These are phyloP conservation scores for Oxyria digyna DNA, from an alignment of 148 eudicot species.

Conservation along the genomic window DNA sequence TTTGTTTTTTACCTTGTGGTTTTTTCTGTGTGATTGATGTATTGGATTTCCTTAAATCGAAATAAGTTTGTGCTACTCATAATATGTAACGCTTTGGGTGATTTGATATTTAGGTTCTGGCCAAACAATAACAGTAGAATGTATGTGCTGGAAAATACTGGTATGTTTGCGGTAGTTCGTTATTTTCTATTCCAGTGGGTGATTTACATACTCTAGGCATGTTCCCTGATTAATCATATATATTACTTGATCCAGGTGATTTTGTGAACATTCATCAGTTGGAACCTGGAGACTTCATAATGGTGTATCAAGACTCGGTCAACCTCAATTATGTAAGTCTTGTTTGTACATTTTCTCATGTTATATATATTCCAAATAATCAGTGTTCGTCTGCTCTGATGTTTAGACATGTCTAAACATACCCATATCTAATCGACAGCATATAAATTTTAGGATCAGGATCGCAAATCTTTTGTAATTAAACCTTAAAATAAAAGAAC, in stretches of 20 bases:
- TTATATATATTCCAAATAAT: neutral
- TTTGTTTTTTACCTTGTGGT: neutral
- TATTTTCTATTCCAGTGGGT: neutral
- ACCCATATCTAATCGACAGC: no score
- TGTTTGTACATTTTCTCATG: neutral
- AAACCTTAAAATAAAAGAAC: no score
- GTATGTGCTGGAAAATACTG: slow-evolving; percentile 87
- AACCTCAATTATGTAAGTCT: slow-evolving; percentile 46
- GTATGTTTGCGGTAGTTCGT: slow-evolving; percentile 16
- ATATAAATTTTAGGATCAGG: no score
- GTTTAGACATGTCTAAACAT: no score
- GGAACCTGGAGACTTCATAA: slow-evolving; percentile 50
- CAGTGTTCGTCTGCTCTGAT: no score
- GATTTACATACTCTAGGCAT: neutral
- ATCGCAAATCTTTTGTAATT: no score
- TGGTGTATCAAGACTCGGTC: slow-evolving; percentile 43
- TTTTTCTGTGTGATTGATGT: neutral
- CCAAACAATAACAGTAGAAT: slow-evolving; percentile 88
- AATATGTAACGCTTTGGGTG: neutral
- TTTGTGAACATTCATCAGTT: slow-evolving; percentile 44
- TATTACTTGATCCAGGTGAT: slow-evolving; percentile 30
- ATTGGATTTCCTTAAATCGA: neutral
- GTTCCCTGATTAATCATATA: slow-evolving; percentile 1
- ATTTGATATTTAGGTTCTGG: slow-evolving; percentile 48
- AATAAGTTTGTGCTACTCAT: slow-evolving; percentile 1